Evolutionary conservation across 2,329 filamentous ascomycete genomes (phyloP), one percentile per base, ranked within the genome.

Genomic region (Epichloe scottii): DNA sequence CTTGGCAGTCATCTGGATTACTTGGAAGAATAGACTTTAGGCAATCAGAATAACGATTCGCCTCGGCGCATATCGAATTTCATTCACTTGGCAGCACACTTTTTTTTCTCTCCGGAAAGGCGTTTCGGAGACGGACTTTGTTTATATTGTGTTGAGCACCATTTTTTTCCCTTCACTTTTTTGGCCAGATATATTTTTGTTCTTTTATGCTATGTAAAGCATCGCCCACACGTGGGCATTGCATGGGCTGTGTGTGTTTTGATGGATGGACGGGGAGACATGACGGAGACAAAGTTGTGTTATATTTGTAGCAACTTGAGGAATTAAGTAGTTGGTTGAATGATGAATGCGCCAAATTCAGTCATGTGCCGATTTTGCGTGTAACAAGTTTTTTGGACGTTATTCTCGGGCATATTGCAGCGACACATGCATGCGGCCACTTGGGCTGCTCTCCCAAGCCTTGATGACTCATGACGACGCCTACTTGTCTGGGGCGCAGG

Each of bases 121-220:
- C 52, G 52, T 53, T 53, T 30, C n/a, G 48, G 49, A 40, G 40
- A 42, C n/a, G n/a, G 41, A 35, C 10, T n/a, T 39, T 45, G 12
- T 34, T 46, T 15, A 42, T 49, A 19, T 46, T 48, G 44, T 48
- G 44, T 45, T 48, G 42, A 49, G 38, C 35, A 34, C 41, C 6
- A 39, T 7, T 42, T 42, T 41, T 19, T 19, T 30, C 14, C 21
- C 35, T 45, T 33, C 35, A 15, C 41, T 33, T 51, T 51, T 30
- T 43, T 48, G 21, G 39, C 15, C 51, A 39, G 30, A 26, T 34
- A 23, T 40, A 30, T 39, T 12, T 12, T 23, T 50, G 43, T 38
- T 35, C 7, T 45, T 19, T 26, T 33, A 35, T 45, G 43, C 35
- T 17, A 48, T 53, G 30, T 46, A 49, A 17, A 34, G 33, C 42